Conservation (phyloP, 805 yeast species). For the Candida adriatica region DNA sequence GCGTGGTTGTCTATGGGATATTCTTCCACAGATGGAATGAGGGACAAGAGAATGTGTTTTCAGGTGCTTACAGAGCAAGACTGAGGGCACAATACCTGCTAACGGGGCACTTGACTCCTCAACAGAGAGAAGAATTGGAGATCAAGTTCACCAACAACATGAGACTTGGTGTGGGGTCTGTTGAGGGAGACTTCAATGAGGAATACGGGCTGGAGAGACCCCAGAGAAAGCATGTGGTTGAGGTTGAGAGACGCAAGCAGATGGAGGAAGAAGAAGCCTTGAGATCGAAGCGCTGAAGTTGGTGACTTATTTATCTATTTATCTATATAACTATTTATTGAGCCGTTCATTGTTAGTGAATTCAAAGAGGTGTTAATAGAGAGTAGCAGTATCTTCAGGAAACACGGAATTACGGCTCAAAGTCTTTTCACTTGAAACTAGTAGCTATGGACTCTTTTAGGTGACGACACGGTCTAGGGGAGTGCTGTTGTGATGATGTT, state of each 20-base stretch:
- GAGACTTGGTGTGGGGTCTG: conserved; percentile 26
- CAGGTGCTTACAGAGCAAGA: conserved; percentile 58
- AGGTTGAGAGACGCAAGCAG: conserved; percentile 66
- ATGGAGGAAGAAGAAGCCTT: conserved; percentile 50
- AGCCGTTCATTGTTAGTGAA: neutral
- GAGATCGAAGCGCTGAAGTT: neutral
- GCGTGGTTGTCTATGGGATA: conserved; percentile 49
- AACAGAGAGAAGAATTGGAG: conserved; percentile 56
- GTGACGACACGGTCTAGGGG: too few relatives aligned
- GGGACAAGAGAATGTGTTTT: conserved; percentile 68
- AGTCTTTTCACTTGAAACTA: too few relatives aligned
- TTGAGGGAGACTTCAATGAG: conserved; percentile 26
- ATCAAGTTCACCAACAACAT: conserved; percentile 26
- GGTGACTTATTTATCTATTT: neutral
- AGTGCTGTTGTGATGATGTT: too few relatives aligned
- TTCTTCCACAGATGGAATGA: conserved; percentile 84
- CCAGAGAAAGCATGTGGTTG: conserved; percentile 61
- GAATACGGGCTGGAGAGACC: conserved; percentile 56
- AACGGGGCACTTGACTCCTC: conserved; percentile 46
- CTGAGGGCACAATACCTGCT: conserved; percentile 47
- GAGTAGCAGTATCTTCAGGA: too few relatives aligned
- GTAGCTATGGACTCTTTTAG: too few relatives aligned
- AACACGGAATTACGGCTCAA: too few relatives aligned
- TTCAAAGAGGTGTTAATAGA: too few relatives aligned
- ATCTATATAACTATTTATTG: neutral